These are phyloP conservation scores for Talaromyces piceae DNA, from an alignment of 2,329 filamentous ascomycete species.

Conservation along the genomic window DNA sequence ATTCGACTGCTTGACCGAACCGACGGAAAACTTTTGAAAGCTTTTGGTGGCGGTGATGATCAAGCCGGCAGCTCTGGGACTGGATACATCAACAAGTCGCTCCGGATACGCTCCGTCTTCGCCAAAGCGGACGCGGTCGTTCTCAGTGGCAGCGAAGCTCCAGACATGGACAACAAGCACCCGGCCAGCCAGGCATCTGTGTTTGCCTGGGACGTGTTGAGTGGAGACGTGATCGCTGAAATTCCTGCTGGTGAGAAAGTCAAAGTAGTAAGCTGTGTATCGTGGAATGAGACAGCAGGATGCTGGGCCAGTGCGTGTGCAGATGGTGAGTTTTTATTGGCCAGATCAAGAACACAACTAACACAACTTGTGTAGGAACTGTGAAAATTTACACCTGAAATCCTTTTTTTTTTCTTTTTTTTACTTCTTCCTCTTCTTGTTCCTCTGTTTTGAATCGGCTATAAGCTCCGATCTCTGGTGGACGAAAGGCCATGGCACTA, in stretches of 20 bases:
- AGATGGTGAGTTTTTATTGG: conserved; percentile 27
- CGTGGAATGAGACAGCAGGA: conserved; percentile 36
- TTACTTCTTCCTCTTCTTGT: too few species aligned
- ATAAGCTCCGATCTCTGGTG: too few species aligned
- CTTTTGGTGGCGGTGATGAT: conserved; percentile 51
- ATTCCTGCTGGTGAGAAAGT: conserved; percentile 40
- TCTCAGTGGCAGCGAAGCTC: conserved; percentile 69
- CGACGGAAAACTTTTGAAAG: conserved; percentile 64
- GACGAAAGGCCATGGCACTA: too few species aligned
- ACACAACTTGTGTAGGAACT: conserved; percentile 14
- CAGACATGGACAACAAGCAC: conserved; percentile 14
- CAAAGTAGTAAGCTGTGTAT: conserved; percentile 39
- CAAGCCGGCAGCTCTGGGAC: conserved; percentile 30
- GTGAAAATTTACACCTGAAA: conserved; percentile 18
- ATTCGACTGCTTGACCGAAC: conserved; percentile 74
- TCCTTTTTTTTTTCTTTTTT: too few species aligned
- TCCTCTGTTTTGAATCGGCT: too few species aligned
- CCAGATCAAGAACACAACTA: neutral
- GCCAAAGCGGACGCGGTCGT: conserved; percentile 71
- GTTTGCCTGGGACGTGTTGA: conserved; percentile 74
- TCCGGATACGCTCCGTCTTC: conserved; percentile 68
- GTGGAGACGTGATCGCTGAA: conserved; percentile 58
- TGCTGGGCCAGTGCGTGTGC: conserved; percentile 37
- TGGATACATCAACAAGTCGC: conserved; percentile 54
- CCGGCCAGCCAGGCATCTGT: conserved; percentile 21